Evolutionary conservation across 148 eudicot genomes (phyloP).

Genomic region (Vaccinium macrocarpon): DNA sequence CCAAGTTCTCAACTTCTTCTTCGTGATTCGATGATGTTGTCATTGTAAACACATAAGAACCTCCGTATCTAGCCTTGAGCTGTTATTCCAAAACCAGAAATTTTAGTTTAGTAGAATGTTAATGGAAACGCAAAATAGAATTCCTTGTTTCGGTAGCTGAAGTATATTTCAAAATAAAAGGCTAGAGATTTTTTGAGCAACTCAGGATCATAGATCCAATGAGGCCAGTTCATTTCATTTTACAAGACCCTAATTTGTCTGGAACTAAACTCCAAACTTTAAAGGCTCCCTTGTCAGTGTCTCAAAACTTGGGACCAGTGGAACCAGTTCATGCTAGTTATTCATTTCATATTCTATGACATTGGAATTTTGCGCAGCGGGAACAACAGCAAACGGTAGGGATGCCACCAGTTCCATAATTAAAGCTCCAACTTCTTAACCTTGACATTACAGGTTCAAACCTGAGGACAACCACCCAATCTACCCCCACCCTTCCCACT

Average conservation of each 20-base stretch:
- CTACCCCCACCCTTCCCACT: not conserved
- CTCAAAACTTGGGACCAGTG: not conserved
- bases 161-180: not conserved
- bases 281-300: not conserved
- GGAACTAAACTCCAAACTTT: not conserved
- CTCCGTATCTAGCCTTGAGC: slow-evolving; percentile 68
- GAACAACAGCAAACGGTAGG: not conserved
- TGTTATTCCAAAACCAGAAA: slow-evolving; percentile 17
- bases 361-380: not conserved
- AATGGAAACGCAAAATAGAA: slow-evolving; percentile 2
- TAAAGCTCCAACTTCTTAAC: not conserved
- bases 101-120: not conserved
- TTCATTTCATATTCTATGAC: not conserved
- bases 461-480: not conserved
- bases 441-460: not conserved
- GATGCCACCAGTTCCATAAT: not conserved
- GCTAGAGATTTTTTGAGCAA: not conserved
- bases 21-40: slow-evolving; percentile 42
- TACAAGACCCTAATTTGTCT: not conserved
- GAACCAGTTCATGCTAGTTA: not conserved
- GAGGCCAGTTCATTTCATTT: not conserved
- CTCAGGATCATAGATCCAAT: not conserved
- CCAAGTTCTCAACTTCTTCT: slow-evolving; percentile 55
- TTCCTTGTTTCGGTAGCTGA: not conserved
- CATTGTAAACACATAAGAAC: slow-evolving; percentile 57